A percentile compares a stretch with the other conserved stretches of the same genome.
phyloP scores from a whole-genome alignment of 2,329 filamentous ascomycete genomes.

The Claviceps digitariae region DNA sequence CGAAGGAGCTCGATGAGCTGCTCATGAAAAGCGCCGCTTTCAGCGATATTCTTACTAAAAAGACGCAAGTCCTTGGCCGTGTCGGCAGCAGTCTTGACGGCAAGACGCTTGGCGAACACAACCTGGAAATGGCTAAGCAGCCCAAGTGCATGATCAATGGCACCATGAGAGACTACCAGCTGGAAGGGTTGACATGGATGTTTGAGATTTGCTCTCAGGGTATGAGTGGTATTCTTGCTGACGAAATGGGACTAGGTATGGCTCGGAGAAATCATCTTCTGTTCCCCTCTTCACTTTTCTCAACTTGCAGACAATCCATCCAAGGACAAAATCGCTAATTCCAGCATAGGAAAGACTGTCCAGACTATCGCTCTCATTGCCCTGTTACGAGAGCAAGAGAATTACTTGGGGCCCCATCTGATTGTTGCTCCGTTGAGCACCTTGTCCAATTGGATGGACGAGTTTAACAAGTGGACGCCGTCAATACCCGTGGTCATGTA shows the following conservation, averaged over 20 bases:
- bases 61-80: slow-evolving; percentile 47
- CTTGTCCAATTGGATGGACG: slow-evolving; percentile 88
- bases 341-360: slow-evolving; percentile 63
- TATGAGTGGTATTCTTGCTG: slow-evolving; percentile 79
- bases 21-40: slow-evolving; percentile 47
- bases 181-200: slow-evolving; percentile 93
- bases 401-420: slow-evolving; percentile 73
- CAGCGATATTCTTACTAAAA: slow-evolving; percentile 48
- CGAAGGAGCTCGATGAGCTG: slow-evolving; percentile 44
- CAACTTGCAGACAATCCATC: not conserved
- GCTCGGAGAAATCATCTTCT: slow-evolving; percentile 8
- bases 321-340: not conserved
- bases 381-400: slow-evolving; percentile 72
- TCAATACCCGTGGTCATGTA: slow-evolving; percentile 81
- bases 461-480: slow-evolving; percentile 84
- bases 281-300: too few species aligned
- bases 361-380: slow-evolving; percentile 84
- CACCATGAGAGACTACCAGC: slow-evolving; percentile 84
- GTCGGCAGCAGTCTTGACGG: slow-evolving; percentile 48
- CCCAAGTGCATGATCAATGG: slow-evolving; percentile 76
- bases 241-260: slow-evolving; percentile 75
- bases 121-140: slow-evolving; percentile 70
- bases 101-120: slow-evolving; percentile 45
- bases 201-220: slow-evolving; percentile 70
- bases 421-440: slow-evolving; percentile 87